Evolutionary conservation across 2,329 filamentous ascomycete species (phyloP).

Genomic region (Aphanocladium album): DNA sequence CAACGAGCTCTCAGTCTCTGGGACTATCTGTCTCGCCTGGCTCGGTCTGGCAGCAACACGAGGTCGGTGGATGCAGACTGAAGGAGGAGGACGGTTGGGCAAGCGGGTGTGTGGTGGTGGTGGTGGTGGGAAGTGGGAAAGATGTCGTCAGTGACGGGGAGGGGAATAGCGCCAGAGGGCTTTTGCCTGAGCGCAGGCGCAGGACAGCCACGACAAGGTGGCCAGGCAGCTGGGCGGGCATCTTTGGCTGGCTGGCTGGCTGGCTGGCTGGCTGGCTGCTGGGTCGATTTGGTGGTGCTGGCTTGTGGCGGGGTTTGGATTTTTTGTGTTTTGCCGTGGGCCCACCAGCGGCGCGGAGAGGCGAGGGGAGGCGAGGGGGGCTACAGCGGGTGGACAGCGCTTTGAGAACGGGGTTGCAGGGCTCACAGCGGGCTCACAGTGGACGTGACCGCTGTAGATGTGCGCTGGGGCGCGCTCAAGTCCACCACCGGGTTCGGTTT

Average conservation of each 20-base stretch:
- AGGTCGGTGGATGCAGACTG: constrained; percentile 1
- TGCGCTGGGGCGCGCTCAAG: too few species aligned
- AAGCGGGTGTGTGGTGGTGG: constrained; percentile 15
- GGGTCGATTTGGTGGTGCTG: not conserved
- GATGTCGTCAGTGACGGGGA: constrained; percentile 34
- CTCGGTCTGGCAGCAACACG: constrained; percentile 8
- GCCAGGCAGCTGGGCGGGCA: not conserved
- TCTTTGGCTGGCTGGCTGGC: too few species aligned
- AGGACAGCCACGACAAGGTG: not conserved
- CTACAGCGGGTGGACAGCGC: too few species aligned
- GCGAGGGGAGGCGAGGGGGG: too few species aligned
- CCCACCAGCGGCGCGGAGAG: too few species aligned
- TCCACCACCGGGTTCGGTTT: too few species aligned
- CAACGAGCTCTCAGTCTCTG: not conserved
- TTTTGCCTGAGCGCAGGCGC: not conserved
- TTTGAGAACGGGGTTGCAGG: too few species aligned
- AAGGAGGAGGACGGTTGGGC: not conserved
- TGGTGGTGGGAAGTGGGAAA: constrained; percentile 24
- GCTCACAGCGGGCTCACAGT: not conserved
- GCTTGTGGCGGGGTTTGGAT: not conserved
- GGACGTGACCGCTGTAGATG: not conserved
- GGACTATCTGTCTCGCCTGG: not conserved
- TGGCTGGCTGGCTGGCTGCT: too few species aligned
- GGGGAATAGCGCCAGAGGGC: constrained; percentile 9
- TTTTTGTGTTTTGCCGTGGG: not conserved